Base-by-base conservation (phyloP, 2,329 filamentous ascomycete species). In the Paramyrothecium sp. region DNA sequence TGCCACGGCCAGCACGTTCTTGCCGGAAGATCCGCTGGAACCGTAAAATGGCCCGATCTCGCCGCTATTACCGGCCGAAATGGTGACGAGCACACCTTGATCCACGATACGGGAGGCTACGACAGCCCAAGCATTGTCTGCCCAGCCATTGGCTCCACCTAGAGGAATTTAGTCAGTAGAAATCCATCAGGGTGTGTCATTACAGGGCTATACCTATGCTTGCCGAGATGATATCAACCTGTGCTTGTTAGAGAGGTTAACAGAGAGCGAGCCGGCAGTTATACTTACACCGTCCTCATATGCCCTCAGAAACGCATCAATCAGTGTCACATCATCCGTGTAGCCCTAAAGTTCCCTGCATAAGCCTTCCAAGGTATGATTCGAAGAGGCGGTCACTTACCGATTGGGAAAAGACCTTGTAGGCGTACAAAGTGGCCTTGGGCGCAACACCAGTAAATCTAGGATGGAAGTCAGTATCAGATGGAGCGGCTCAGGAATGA, bases 51-150 rank as follows among this genome's bases (percentile, higher is more conserved):
- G 66, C 2, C 78, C 78, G n/a, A 67, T 61, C 7, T 64, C 64
- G 17, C 78, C 78, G 7, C 71, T 69, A 54, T 81, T 81, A 23
- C 78, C 78, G 8, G 73, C 75, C 0, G 77, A 71, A 21, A 80
- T 72, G 10, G 75, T 74, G 30, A 78, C 71, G 11, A 77, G 71
- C 7, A 79, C 69, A 5, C 78, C 77, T 7, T 74, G 67, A 8
- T 77, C 73, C 11, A 73, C 71, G 47, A 74, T 66, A n/a, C 67
- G 61, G 12, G 67, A 67, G 20, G 69, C 68, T 1, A 74, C 63
- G 2, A 65, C 62, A 3, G 69, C 70, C 71, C 67, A 73, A 11
- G 71, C 69, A 44, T 71, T 54, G 51, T 57, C 55, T 3, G 51
- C 51, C 59, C 64, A 71, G 16, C 74, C 74, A 22, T 62, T 62